Conservation (phyloP, 2,329 filamentous ascomycete genomes). For the Polytolypa hystricis region DNA sequence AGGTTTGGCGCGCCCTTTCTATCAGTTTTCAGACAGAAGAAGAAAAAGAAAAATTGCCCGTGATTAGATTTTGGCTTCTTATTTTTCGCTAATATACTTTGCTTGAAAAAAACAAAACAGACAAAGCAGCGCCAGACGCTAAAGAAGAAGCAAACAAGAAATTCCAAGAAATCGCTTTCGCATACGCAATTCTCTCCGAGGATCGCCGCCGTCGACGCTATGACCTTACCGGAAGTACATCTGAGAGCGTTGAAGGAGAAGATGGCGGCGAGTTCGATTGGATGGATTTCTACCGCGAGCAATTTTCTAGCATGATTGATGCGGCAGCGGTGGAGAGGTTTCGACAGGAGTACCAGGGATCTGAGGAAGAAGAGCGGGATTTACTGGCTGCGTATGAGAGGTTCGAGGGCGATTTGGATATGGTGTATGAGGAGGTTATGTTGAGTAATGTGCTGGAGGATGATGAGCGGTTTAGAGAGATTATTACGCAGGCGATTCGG, state of each 20-base stretch:
- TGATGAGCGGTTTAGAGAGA: constrained; percentile 68
- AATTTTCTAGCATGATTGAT: constrained; percentile 68
- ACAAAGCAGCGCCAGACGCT: constrained; percentile 61
- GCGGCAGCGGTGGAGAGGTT: constrained; percentile 65
- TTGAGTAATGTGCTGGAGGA: constrained; percentile 73
- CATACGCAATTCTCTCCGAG: constrained; percentile 86
- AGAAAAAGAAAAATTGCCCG: no score
- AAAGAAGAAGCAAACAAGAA: constrained; percentile 63
- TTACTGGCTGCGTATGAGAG: constrained; percentile 65
- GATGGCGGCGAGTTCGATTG: constrained; percentile 75
- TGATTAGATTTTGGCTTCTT: no score
- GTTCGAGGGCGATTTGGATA: constrained; percentile 62
- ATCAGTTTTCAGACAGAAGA: no score
- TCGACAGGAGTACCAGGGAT: constrained; percentile 67
- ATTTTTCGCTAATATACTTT: constrained; percentile 2
- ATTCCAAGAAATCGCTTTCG: constrained; percentile 87
- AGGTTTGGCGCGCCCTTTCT: constrained; percentile 50
- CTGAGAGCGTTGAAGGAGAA: constrained; percentile 58
- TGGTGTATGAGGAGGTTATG: constrained; percentile 74
- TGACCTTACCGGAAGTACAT: constrained; percentile 79
- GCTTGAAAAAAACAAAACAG: constrained; percentile 31
- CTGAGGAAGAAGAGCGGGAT: constrained; percentile 72
- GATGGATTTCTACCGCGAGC: constrained; percentile 76
- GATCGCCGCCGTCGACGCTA: constrained; percentile 70
- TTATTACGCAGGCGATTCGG: constrained; percentile 72